Percentiles rank a stretch among this genome's conserved stretches.
Conservation (phyloP, 345 rosid genomes). For the Salix udensis region DNA sequence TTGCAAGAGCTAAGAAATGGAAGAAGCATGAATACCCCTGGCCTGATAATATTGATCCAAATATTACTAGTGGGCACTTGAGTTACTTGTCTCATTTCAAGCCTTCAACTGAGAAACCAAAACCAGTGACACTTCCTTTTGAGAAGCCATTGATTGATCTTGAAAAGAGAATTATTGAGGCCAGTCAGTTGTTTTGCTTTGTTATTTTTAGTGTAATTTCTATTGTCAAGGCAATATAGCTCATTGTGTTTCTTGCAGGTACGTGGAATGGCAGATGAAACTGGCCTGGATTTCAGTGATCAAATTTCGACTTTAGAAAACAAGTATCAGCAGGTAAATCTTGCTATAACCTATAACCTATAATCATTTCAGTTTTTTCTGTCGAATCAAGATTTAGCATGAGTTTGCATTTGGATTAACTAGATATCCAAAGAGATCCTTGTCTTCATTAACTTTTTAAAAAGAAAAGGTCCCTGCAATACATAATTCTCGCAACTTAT, state of each 20-base stretch:
- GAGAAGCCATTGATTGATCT: conserved; percentile 80
- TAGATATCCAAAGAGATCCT: too few species aligned
- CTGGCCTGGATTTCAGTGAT: conserved; percentile 82
- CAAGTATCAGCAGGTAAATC: conserved; percentile 67
- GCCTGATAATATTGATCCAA: conserved; percentile 89
- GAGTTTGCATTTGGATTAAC: too few species aligned
- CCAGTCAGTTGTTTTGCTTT: conserved; percentile 15
- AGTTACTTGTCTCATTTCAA: conserved; percentile 74
- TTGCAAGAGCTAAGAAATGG: conserved; percentile 63
- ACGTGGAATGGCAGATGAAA: conserved; percentile 81
- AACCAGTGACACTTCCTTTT: conserved; percentile 81
- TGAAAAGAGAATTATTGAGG: conserved; percentile 81
- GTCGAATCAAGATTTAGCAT: too few species aligned
- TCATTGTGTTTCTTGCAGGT: conserved; percentile 50
- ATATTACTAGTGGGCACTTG: conserved; percentile 79
- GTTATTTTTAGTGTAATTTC: background rate
- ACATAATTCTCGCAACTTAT: too few species aligned
- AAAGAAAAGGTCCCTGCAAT: too few species aligned
- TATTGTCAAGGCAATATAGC: background rate
- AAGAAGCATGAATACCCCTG: conserved; percentile 91
- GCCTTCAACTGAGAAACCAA: conserved; percentile 62
- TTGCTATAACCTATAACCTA: background rate
- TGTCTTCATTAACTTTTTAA: too few species aligned
- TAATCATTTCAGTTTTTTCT: too few species aligned
- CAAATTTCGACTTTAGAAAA: conserved; percentile 73